phyloP scores from a whole-genome alignment of 2,329 filamentous ascomycete species.

The Hymenoscyphus albidus region DNA sequence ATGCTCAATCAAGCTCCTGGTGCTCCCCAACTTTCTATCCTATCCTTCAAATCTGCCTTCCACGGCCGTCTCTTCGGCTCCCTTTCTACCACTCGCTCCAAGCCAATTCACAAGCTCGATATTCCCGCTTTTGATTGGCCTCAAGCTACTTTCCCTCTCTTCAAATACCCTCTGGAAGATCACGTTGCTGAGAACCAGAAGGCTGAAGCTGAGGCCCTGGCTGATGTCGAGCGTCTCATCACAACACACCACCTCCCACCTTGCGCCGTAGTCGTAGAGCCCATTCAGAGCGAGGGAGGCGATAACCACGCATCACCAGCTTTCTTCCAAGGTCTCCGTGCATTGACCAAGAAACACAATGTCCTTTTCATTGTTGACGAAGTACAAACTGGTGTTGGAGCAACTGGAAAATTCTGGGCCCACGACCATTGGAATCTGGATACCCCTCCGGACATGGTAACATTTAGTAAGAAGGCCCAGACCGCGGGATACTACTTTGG shows the following conservation, averaged over 20 bases:
- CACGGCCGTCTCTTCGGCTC: conserved; percentile 78
- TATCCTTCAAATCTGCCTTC: conserved; percentile 75
- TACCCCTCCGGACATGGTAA: conserved; percentile 78
- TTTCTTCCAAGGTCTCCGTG: conserved; percentile 74
- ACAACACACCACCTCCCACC: conserved; percentile 64
- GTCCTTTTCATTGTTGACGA: conserved; percentile 78
- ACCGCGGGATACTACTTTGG: conserved; percentile 81
- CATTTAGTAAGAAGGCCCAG: conserved; percentile 84
- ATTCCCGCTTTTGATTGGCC: conserved; percentile 89
- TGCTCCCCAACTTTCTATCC: conserved; percentile 69
- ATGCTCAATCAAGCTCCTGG: conserved; percentile 73
- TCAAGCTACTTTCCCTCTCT: conserved; percentile 71
- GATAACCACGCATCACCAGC: conserved; percentile 77
- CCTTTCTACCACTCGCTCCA: conserved; percentile 74
- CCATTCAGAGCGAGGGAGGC: conserved; percentile 78
- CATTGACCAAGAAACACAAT: conserved; percentile 65
- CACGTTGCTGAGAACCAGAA: conserved; percentile 64
- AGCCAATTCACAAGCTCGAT: conserved; percentile 81
- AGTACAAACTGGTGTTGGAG: conserved; percentile 78
- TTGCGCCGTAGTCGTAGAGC: conserved; percentile 72
- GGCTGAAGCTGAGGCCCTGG: conserved; percentile 69
- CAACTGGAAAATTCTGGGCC: conserved; percentile 85
- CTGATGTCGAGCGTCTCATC: conserved; percentile 69
- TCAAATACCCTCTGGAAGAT: conserved; percentile 73
- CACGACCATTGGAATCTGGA: conserved; percentile 78